Conservation (phyloP, 2,329 filamentous ascomycete genomes). For the Chaetomium sp. region DNA sequence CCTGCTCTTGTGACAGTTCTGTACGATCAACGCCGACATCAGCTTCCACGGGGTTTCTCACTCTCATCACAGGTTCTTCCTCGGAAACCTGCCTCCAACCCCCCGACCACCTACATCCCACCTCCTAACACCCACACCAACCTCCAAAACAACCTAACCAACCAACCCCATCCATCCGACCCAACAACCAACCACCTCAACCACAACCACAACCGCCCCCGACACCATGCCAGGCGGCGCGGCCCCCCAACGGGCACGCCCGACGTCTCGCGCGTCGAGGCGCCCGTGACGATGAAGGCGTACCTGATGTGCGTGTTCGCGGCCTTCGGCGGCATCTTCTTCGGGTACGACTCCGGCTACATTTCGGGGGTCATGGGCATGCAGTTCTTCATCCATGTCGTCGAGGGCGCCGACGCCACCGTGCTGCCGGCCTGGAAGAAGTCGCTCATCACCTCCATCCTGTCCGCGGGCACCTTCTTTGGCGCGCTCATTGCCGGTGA, state of each 20-base stretch:
- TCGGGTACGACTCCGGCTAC: constrained; percentile 62
- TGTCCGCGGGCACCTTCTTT: constrained; percentile 67
- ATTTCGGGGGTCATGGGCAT: constrained; percentile 53
- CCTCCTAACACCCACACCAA: background rate
- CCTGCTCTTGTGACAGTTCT: background rate
- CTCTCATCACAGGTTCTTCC: background rate
- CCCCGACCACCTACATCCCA: background rate
- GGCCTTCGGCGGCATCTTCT: constrained; percentile 62
- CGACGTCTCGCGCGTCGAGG: constrained; percentile 58
- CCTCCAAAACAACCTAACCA: background rate
- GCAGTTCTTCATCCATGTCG: constrained; percentile 42
- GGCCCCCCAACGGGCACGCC: constrained; percentile 41
- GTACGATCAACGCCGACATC: background rate
- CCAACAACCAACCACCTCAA: too few relatives aligned
- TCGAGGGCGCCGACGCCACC: constrained; percentile 27
- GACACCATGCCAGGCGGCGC: constrained; percentile 27
- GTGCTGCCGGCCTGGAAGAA: constrained; percentile 34
- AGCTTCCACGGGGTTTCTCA: background rate
- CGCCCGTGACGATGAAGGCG: constrained; percentile 60
- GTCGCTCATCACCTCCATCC: constrained; percentile 63
- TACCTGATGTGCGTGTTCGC: constrained; percentile 64
- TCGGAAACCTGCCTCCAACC: background rate
- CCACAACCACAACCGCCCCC: too few relatives aligned
- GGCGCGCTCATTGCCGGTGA: constrained; percentile 66
- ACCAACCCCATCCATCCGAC: background rate